Base-by-base conservation (phyloP, 257 asterid species). In the Misopates orontium region DNA sequence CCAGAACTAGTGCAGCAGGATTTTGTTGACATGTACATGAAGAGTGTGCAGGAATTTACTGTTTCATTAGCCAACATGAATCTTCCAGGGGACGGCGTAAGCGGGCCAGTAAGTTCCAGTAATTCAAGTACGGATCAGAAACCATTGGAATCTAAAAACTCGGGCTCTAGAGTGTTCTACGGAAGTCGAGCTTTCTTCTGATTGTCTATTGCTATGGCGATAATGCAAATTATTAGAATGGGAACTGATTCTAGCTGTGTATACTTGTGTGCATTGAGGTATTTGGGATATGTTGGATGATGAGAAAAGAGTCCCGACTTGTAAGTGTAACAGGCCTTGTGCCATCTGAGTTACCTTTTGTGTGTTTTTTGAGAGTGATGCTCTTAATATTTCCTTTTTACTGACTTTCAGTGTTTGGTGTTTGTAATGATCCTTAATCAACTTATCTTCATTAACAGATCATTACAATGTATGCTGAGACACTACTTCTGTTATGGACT, bases 111-210 rank as follows among this genome's bases (percentile, higher is more conserved):
- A 58, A 85, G 89, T 75, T 85, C 96, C 0, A 95, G 84, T 17
- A 85, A 86, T 56, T 86, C 95, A 0, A 84, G 82, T 61, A 73
- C 95, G 4, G 94, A 93, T 79, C 90, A 78, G 81, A 88, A 79
- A 60, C 74, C 84, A 6, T 82, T 85, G 1, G 78, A 83, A 9
- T 78, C 95, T 9, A 86, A 83, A 79, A 88, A 73, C 82, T 66
- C 95, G 5, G 87, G 90, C 51, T 80, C 94, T 62, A 84, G 92
- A 36, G 97, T 94, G 68, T 94, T 94, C 71, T 94, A 94, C 69
- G 97, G 99, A 32, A 90, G 97, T 55, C 72, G 97, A 77, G 99
- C 99, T 73, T 93, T 93, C 85, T 93, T 93, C 85, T 90, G 85
- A 94, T 80, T 75, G 56, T 59, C 60, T 60, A 40, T 51, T 50